Conservation (phyloP, 441 rosid genomes). For the Brassica hybrid region DNA sequence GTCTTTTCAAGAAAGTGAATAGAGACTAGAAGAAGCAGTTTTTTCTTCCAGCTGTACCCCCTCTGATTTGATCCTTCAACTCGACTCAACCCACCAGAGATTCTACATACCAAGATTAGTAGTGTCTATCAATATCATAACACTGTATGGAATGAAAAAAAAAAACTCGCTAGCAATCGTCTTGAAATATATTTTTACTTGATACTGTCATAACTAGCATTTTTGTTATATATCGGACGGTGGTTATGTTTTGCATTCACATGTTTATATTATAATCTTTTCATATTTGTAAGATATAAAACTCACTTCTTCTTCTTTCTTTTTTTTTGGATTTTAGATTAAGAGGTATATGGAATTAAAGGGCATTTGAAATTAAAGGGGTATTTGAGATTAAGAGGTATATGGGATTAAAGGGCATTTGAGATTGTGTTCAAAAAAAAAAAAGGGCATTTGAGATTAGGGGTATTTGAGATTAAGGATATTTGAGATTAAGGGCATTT, state of each 20-base stretch:
- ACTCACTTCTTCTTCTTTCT: not conserved
- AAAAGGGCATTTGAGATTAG: too few species aligned
- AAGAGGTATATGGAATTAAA: too few species aligned
- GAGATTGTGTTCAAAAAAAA: too few species aligned
- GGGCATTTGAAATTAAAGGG: too few species aligned
- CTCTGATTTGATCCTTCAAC: conserved; percentile 29
- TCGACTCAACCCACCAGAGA: conserved; percentile 6
- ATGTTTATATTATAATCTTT: not conserved
- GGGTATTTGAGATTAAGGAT: too few species aligned
- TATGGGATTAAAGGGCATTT: too few species aligned
- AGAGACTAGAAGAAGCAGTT: not conserved
- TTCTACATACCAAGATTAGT: conserved; percentile 17
- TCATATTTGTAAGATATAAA: not conserved
- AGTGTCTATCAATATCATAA: conserved; percentile 25
- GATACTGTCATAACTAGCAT: not conserved
- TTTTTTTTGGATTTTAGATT: too few species aligned
- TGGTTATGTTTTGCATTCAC: not conserved
- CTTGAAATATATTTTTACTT: not conserved
- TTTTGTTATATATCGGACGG: not conserved
- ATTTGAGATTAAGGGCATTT: too few species aligned
- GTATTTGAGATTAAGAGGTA: too few species aligned
- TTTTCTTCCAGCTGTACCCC: conserved; percentile 10
- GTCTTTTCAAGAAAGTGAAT: conserved; percentile 37
- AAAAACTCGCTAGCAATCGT: not conserved
- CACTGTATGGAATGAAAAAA: not conserved